Evolutionary conservation across 768 basidiomycete species (phyloP).

Genomic region (Russula foetens): DNA sequence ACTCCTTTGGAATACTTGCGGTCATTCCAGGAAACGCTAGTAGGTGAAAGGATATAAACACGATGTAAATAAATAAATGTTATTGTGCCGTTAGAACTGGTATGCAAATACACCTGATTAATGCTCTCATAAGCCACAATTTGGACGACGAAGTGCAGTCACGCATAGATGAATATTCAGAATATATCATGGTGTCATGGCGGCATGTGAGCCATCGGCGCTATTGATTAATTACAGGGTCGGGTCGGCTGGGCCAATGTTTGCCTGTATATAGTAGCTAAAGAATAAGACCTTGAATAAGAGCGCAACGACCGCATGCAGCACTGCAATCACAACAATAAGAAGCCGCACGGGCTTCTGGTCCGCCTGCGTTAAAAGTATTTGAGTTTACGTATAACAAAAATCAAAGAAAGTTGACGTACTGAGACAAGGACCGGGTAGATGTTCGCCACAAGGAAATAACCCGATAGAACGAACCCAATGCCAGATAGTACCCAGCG

Average conservation of each 20-base stretch:
- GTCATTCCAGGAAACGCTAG: neutral
- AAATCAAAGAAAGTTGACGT: constrained; percentile 25
- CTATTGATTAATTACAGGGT: constrained; percentile 22
- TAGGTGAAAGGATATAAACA: neutral
- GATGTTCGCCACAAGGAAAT: constrained; percentile 76
- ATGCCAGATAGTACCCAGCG: constrained; percentile 73
- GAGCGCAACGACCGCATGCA: constrained; percentile 78
- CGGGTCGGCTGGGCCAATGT: constrained; percentile 34
- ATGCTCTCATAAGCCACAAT: neutral
- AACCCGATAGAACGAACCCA: constrained; percentile 76
- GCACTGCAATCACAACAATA: constrained; percentile 60
- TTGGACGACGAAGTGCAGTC: neutral
- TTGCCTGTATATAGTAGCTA: constrained; percentile 41
- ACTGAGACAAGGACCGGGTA: constrained; percentile 87
- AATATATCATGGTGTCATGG: neutral
- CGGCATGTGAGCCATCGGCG: neutral
- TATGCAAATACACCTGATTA: neutral
- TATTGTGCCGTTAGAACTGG: neutral
- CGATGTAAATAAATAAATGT: neutral
- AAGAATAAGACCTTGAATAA: constrained; percentile 80
- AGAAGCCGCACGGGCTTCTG: constrained; percentile 79
- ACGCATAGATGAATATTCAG: neutral
- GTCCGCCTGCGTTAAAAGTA: constrained; percentile 50
- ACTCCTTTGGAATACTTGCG: neutral
- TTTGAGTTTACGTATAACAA: neutral